Evolutionary conservation across 75 land plant species (phyloP).

Genomic region (Sequoiadendron giganteum): DNA sequence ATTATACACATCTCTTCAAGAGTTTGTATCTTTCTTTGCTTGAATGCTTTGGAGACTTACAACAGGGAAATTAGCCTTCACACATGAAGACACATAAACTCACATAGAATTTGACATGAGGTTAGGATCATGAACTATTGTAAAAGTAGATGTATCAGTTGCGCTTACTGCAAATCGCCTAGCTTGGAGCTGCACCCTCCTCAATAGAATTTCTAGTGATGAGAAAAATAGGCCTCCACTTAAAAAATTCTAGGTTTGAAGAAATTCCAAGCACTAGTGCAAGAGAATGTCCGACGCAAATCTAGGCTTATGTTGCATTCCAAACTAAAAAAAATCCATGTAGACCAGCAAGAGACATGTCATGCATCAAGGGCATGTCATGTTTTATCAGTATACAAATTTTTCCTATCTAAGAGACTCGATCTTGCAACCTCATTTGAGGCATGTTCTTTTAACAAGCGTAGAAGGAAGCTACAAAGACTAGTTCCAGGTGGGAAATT

Average conservation of each 20-base stretch:
- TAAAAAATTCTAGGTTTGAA: neutral
- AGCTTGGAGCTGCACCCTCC: neutral
- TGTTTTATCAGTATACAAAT: no score
- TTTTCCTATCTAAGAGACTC: neutral
- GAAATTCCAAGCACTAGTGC: neutral
- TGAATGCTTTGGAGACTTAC: no score
- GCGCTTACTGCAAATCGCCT: neutral
- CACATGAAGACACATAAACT: no score
- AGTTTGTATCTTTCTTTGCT: no score
- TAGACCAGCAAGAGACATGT: neutral
- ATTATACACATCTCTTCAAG: no score
- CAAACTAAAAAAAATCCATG: neutral
- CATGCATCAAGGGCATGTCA: neutral
- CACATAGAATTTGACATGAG: no score
- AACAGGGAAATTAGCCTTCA: no score
- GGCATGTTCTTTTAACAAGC: no score
- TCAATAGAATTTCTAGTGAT: neutral
- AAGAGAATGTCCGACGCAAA: neutral
- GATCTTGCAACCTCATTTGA: neutral
- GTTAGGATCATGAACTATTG: no score
- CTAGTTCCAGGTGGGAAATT: constrained; percentile 7
- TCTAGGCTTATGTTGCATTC: neutral
- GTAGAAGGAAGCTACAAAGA: neutral
- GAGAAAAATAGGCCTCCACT: neutral
- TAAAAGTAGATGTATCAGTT: neutral